Evolutionary conservation across 148 eudicot genomes (phyloP).

Genomic region (Fagopyrum homotropicum): DNA sequence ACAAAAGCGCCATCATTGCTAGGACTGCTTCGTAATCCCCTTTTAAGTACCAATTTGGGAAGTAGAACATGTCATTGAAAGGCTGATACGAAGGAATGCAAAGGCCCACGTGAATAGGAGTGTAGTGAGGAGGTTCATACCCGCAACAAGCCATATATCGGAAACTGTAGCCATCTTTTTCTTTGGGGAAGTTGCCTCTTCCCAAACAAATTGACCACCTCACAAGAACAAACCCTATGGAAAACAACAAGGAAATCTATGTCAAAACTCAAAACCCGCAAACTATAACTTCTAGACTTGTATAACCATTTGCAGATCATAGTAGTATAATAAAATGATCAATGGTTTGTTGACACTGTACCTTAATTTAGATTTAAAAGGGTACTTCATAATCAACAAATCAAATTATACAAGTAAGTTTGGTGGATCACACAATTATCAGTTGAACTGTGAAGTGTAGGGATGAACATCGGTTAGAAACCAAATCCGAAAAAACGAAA

Average conservation of each 20-base stretch:
- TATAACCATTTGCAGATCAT: background rate
- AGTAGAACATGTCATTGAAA: conserved; percentile 91
- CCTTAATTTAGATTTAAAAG: background rate
- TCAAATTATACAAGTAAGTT: background rate
- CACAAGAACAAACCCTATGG: background rate
- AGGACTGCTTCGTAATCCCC: conserved; percentile 81
- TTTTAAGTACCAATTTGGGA: conserved; percentile 93
- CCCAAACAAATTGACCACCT: conserved; percentile 2
- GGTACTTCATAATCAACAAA: background rate
- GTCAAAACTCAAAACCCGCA: background rate
- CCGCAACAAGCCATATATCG: conserved; percentile 81
- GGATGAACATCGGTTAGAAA: no score
- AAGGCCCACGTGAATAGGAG: conserved; percentile 71
- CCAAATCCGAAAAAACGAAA: no score
- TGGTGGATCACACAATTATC: conserved; percentile 1
- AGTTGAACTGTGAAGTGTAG: background rate
- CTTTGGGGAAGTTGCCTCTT: conserved; percentile 13
- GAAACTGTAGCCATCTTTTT: conserved; percentile 60
- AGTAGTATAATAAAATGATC: background rate
- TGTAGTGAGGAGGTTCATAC: conserved; percentile 61
- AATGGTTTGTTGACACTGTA: background rate
- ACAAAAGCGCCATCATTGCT: conserved; percentile 53
- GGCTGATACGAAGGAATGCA: conserved; percentile 91
- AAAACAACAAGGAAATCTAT: background rate
- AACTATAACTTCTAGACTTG: background rate